Evolutionary conservation across 2,329 filamentous ascomycete genomes (phyloP).

Genomic region (Phialophora expanda): DNA sequence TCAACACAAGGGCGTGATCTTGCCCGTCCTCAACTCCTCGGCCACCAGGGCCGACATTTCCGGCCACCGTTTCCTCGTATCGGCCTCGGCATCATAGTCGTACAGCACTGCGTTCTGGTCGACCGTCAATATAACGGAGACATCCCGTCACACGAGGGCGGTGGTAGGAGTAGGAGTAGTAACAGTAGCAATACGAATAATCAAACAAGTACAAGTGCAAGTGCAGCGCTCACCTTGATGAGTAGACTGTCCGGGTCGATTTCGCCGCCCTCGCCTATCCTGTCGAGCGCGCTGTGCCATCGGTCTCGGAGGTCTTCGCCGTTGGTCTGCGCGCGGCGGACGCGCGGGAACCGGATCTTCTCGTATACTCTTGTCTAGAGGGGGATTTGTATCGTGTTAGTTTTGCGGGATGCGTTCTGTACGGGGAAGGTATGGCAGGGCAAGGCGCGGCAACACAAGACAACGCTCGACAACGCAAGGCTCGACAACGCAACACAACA

Average conservation of each 20-base stretch:
- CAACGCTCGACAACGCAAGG: no score
- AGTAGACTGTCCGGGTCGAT: slow-evolving; percentile 55
- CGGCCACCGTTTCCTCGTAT: slow-evolving; percentile 51
- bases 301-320: slow-evolving; percentile 56
- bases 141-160: no score
- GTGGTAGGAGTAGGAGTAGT: no score
- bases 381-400: neutral
- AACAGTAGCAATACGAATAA: no score
- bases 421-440: neutral
- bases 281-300: slow-evolving; percentile 56
- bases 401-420: neutral
- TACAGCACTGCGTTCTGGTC: slow-evolving; percentile 54
- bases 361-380: slow-evolving; percentile 48
- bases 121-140: slow-evolving; percentile 3
- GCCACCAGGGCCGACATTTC: slow-evolving; percentile 48
- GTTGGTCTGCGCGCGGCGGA: slow-evolving; percentile 55
- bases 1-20: slow-evolving; percentile 49
- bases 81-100: slow-evolving; percentile 54
- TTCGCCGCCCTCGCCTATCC: slow-evolving; percentile 56
- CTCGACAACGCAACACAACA: no score
- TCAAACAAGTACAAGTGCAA: no score
- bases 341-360: slow-evolving; percentile 44
- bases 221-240: slow-evolving; percentile 44
- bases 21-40: slow-evolving; percentile 46
- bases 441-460: no score